These are phyloP conservation scores for Sanghuangporus sanghuang DNA, from an alignment of 1,284 basidiomycete species.

Conservation along the genomic window DNA sequence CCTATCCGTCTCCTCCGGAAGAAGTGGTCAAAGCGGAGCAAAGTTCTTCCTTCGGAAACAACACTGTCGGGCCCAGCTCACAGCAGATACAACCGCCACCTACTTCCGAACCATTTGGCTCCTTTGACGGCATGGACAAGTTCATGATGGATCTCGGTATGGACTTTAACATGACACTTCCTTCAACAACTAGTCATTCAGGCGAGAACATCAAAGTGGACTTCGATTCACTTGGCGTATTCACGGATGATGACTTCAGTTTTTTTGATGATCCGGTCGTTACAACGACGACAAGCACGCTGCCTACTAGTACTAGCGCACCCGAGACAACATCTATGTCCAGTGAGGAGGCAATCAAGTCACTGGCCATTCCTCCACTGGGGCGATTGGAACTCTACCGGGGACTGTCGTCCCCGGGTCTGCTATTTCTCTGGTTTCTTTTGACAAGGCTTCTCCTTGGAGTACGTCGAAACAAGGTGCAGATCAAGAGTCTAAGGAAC, in stretches of 20 bases:
- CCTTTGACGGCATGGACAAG: conserved; percentile 36
- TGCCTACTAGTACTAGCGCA: conserved; percentile 21
- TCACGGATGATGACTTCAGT: conserved; percentile 77
- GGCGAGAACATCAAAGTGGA: conserved; percentile 4
- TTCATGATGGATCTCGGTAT: conserved; percentile 42
- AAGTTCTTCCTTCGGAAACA: neutral
- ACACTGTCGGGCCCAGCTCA: no score
- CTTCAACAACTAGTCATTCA: neutral
- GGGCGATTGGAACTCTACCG: conserved; percentile 1
- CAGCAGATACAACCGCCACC: conserved; percentile 16
- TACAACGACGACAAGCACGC: neutral
- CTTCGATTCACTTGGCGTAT: conserved; percentile 38
- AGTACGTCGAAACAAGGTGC: conserved; percentile 22
- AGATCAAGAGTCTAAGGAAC: conserved; percentile 26
- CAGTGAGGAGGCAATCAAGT: conserved; percentile 21
- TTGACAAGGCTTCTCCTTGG: conserved; percentile 27
- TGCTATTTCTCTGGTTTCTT: neutral
- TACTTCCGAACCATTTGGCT: conserved; percentile 27
- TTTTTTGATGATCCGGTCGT: conserved; percentile 57
- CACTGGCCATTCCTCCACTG: conserved; percentile 23
- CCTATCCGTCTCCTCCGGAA: conserved; percentile 18
- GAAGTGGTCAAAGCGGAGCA: neutral
- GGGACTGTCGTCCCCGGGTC: neutral
- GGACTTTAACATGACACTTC: conserved; percentile 37
- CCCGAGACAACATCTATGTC: conserved; percentile 22